Conservation (phyloP, 306 rosid genomes). For the Inga leiocalycina region DNA sequence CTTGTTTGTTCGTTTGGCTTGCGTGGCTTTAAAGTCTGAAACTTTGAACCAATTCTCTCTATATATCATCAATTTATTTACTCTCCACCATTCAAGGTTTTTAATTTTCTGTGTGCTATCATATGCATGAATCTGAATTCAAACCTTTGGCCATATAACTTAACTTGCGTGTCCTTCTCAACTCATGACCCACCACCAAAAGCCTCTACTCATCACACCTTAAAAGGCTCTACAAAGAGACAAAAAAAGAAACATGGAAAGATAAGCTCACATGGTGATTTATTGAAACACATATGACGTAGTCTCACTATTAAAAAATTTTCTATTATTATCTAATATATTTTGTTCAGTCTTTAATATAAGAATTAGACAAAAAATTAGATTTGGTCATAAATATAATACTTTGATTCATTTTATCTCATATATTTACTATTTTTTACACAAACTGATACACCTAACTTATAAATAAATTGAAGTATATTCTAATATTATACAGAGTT, state of each 20-base stretch:
- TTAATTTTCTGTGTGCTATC: background rate
- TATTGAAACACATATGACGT: background rate
- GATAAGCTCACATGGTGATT: background rate
- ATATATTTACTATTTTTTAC: too few species aligned
- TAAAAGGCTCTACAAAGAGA: background rate
- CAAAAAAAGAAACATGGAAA: background rate
- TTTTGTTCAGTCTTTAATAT: too few species aligned
- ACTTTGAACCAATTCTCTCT: constrained; percentile 24
- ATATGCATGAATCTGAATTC: background rate
- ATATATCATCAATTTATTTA: too few species aligned
- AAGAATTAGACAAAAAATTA: too few species aligned
- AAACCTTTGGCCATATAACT: background rate
- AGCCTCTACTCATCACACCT: constrained; percentile 21
- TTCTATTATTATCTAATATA: too few species aligned
- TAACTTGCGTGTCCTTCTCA: background rate
- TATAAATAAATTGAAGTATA: too few species aligned
- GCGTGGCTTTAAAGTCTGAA: constrained; percentile 75
- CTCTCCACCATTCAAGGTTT: background rate
- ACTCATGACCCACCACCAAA: constrained; percentile 64
- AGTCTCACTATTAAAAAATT: background rate
- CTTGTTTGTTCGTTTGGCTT: constrained; percentile 10
- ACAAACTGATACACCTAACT: too few species aligned
- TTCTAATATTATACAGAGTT: too few species aligned
- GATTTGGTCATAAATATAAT: too few species aligned
- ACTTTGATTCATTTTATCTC: too few species aligned